These are phyloP conservation scores for Chaetoceros tenuissimus DNA, from an alignment of 108 stramenopile species.

Conservation along the genomic window DNA sequence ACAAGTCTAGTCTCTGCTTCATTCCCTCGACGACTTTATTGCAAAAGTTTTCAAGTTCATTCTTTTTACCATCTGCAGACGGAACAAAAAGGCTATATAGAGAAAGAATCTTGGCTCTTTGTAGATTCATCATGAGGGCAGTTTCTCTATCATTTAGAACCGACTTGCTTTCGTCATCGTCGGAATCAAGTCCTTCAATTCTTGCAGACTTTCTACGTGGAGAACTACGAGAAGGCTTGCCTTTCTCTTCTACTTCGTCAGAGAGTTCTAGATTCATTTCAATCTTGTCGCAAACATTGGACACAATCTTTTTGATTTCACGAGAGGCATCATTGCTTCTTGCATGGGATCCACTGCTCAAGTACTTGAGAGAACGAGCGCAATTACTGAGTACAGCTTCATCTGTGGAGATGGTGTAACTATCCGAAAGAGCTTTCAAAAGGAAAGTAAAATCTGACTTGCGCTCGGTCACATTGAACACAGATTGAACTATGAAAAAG, in stretches of 20 bases:
- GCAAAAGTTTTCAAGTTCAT: conserved; percentile 21
- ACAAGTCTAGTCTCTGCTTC: conserved; percentile 12
- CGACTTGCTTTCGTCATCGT: conserved; percentile 12
- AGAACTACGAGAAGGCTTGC: no score
- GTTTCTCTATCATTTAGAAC: conserved; percentile 39
- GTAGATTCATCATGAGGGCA: conserved; percentile 46
- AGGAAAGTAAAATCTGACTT: conserved; percentile 60
- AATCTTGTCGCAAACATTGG: conserved; percentile 15
- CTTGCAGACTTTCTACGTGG: no score
- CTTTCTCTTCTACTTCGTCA: no score
- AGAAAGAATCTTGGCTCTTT: conserved; percentile 45
- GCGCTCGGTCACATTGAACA: conserved; percentile 57
- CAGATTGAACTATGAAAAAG: conserved; percentile 24
- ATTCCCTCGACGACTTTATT: conserved; percentile 24
- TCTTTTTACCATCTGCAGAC: conserved; percentile 25
- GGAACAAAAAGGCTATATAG: conserved; percentile 30
- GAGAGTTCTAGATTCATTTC: no score
- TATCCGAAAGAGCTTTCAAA: conserved; percentile 47
- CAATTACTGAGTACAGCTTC: conserved; percentile 47
- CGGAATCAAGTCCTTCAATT: no score
- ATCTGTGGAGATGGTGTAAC: conserved; percentile 58
- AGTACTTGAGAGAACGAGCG: conserved; percentile 35
- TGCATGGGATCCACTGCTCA: conserved; percentile 57
- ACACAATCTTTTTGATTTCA: neutral
- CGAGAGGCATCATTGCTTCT: conserved; percentile 38